Percentiles rank a stretch among this genome's conserved stretches.
phyloP scores from a whole-genome alignment of 257 asterid genomes.

The Petrea volubilis region DNA sequence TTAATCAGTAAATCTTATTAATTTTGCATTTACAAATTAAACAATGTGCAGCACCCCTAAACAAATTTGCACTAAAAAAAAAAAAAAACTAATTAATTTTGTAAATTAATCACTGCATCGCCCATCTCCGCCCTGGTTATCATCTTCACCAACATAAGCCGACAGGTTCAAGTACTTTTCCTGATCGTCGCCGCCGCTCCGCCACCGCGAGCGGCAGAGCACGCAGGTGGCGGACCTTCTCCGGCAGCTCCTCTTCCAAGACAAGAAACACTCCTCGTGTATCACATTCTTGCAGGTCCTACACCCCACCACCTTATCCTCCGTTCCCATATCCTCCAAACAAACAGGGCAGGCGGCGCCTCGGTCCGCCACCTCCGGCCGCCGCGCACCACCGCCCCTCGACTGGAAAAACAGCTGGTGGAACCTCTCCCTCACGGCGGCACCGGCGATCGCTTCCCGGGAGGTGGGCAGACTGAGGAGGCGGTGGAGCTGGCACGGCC shows the following conservation, averaged over 20 bases:
- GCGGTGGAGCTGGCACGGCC: conserved; percentile 76
- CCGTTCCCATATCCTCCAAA: conserved; percentile 76
- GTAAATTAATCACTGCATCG: conserved; percentile 34
- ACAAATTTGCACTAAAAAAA: conserved; percentile 1
- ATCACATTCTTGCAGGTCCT: conserved; percentile 70
- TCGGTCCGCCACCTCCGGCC: conserved; percentile 38
- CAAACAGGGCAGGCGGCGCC: conserved; percentile 79
- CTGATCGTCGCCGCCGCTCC: conserved; percentile 52
- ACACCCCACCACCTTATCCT: conserved; percentile 69
- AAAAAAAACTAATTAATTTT: neutral
- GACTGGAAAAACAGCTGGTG: conserved; percentile 49
- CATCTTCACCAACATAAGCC: conserved; percentile 61
- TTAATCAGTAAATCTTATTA: neutral
- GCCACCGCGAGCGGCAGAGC: conserved; percentile 95
- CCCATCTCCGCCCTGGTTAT: conserved; percentile 41
- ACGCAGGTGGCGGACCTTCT: conserved; percentile 78
- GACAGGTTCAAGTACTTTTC: conserved; percentile 82
- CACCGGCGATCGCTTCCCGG: conserved; percentile 56
- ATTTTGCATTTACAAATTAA: conserved; percentile 23
- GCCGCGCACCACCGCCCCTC: conserved; percentile 10
- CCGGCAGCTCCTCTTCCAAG: conserved; percentile 81
- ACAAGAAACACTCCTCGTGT: conserved; percentile 83
- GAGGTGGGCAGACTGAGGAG: conserved; percentile 63
- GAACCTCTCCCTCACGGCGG: conserved; percentile 52
- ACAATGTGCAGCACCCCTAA: neutral